phyloP scores from a whole-genome alignment of 1,284 basidiomycete genomes.

The Fomitopsis betulina region DNA sequence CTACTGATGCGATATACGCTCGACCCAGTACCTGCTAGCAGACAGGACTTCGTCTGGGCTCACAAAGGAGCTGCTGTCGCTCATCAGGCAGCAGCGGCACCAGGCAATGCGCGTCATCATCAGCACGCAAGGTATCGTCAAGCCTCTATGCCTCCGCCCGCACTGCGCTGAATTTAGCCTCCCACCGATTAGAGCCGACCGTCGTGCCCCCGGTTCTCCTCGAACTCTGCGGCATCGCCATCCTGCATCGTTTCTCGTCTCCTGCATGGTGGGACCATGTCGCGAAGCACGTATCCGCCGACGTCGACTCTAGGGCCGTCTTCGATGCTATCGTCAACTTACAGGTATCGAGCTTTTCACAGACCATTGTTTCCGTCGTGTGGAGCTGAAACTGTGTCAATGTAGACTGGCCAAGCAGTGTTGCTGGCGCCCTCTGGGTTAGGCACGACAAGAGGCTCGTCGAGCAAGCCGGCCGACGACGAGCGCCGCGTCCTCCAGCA shows the following conservation, averaged over 20 bases:
- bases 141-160: not conserved
- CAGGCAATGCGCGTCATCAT: conserved; percentile 28
- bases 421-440: conserved; percentile 47
- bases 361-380: not conserved
- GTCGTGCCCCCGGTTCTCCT: conserved; percentile 57
- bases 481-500: conserved; percentile 15
- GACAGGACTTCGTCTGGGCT: conserved; percentile 19
- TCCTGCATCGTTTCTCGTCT: conserved; percentile 62
- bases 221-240: conserved; percentile 53
- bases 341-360: conserved; percentile 35
- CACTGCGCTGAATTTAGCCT: not conserved
- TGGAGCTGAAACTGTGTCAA: not conserved
- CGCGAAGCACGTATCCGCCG: conserved; percentile 51
- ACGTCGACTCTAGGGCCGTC: conserved; percentile 46
- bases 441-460: not conserved
- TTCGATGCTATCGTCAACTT: conserved; percentile 56
- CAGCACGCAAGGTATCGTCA: conserved; percentile 23
- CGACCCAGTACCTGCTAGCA: conserved; percentile 21
- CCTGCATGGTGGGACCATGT: conserved; percentile 63
- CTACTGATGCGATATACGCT: not conserved
- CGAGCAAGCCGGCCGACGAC: not conserved
- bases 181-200: conserved; percentile 46
- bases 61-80: conserved; percentile 26
- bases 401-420: conserved; percentile 52
- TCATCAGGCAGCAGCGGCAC: conserved; percentile 32